Conservation (phyloP, 805 yeast species). For the Spathaspora passalidarum region DNA sequence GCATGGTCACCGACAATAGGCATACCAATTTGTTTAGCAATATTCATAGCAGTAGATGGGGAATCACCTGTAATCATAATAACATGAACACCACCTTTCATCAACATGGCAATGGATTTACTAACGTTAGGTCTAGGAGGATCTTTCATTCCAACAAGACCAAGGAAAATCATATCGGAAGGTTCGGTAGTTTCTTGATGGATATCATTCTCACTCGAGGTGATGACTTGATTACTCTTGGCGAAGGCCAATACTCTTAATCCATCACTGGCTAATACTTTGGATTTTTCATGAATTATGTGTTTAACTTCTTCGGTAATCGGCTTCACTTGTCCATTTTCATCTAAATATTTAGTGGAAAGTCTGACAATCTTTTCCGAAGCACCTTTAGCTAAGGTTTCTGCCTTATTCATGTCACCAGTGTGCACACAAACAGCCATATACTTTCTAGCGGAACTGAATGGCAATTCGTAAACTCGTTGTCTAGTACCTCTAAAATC, state of each 20-base stretch:
- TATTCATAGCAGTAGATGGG: constrained; percentile 79
- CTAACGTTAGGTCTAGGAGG: constrained; percentile 93
- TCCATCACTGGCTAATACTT: constrained; percentile 73
- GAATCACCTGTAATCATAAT: constrained; percentile 97
- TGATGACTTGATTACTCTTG: constrained; percentile 37
- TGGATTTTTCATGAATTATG: constrained; percentile 56
- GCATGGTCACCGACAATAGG: constrained; percentile 64
- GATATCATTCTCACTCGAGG: constrained; percentile 20
- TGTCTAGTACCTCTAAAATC: constrained; percentile 63
- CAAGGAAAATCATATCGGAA: constrained; percentile 68
- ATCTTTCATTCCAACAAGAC: constrained; percentile 93
- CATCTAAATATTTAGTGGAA: constrained; percentile 58
- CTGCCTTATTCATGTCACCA: constrained; percentile 55
- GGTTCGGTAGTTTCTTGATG: constrained; percentile 36
- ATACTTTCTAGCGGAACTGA: constrained; percentile 78
- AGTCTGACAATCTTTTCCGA: constrained; percentile 65
- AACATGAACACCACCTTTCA: constrained; percentile 95
- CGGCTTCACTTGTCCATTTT: constrained; percentile 57
- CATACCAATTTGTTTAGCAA: constrained; percentile 89
- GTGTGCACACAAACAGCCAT: constrained; percentile 77
- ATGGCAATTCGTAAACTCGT: constrained; percentile 75
- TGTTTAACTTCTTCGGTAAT: constrained; percentile 49
- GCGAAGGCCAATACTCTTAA: constrained; percentile 85
- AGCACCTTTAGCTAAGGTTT: constrained; percentile 86
- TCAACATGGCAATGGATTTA: constrained; percentile 66